Percentiles rank a stretch among this genome's conserved stretches.
Conservation (phyloP, 306 rosid species). For the Cajanus cajan region DNA sequence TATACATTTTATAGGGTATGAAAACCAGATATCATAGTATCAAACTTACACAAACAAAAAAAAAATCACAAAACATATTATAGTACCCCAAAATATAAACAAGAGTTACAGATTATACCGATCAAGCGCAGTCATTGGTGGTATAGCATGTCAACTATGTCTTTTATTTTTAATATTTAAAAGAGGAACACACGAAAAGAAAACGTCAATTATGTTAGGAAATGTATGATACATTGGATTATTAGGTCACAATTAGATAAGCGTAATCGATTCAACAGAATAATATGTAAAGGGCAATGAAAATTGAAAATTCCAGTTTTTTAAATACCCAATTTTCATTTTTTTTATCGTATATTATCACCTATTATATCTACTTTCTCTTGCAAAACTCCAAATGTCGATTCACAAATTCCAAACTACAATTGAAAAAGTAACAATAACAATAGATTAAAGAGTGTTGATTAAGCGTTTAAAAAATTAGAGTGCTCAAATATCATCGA, state of each 20-base stretch:
- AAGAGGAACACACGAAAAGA: neutral
- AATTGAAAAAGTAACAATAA: too few relatives aligned
- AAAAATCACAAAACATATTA: neutral
- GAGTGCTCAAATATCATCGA: too few relatives aligned
- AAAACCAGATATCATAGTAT: neutral
- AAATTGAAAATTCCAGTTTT: too few relatives aligned
- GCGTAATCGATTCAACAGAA: neutral
- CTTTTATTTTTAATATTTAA: neutral
- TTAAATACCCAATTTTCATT: too few relatives aligned
- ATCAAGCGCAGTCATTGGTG: neutral
- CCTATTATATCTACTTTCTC: too few relatives aligned
- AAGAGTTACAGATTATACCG: neutral
- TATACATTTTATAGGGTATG: neutral
- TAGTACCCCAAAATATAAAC: neutral
- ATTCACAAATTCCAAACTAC: too few relatives aligned
- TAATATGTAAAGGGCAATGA: too few relatives aligned
- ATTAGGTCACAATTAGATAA: neutral
- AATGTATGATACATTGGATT: neutral
- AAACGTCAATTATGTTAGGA: neutral
- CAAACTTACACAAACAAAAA: neutral
- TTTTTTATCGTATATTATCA: too few relatives aligned
- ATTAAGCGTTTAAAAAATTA: too few relatives aligned
- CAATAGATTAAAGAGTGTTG: too few relatives aligned
- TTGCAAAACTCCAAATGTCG: too few relatives aligned
- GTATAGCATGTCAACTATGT: neutral